phyloP scores from a whole-genome alignment of 106 monocot genomes.

The Allium sativum region DNA sequence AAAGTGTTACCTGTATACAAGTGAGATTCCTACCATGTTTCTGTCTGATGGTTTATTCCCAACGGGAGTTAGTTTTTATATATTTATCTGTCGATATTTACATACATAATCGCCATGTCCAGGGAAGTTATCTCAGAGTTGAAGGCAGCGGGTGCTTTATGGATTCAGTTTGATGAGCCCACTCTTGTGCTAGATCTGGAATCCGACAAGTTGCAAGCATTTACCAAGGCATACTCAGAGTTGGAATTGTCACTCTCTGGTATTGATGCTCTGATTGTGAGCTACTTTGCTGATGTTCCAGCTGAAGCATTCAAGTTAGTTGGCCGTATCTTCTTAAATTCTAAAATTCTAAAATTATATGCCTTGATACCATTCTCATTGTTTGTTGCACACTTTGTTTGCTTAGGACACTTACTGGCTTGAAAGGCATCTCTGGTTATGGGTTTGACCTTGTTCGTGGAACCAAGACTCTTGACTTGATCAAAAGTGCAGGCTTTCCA shows the following conservation, averaged over 20 bases:
- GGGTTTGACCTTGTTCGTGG: conserved; percentile 14
- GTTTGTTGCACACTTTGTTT: background rate
- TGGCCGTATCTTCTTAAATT: background rate
- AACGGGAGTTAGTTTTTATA: background rate
- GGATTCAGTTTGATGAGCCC: conserved; percentile 93
- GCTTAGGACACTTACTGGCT: conserved; percentile 13
- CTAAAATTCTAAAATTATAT: background rate
- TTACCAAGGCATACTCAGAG: conserved; percentile 65
- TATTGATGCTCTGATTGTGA: conserved; percentile 68
- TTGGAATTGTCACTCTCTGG: conserved; percentile 64
- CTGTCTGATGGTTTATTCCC: conserved; percentile 15
- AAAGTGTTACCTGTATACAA: conserved; percentile 76
- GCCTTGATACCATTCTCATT: background rate
- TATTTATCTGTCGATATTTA: background rate
- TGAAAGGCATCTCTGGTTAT: conserved; percentile 11
- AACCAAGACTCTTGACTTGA: conserved; percentile 12
- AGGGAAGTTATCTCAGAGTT: conserved; percentile 85
- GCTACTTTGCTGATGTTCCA: conserved; percentile 87
- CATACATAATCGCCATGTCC: conserved; percentile 5
- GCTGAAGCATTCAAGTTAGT: conserved; percentile 70
- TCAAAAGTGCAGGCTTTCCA: conserved; percentile 15
- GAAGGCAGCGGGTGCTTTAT: conserved; percentile 77
- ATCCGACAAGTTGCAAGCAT: conserved; percentile 49
- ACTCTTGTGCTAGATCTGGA: conserved; percentile 73
- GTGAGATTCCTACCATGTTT: background rate